Conservation (phyloP, 345 rosid species). For the Eucalyptus caleyi region DNA sequence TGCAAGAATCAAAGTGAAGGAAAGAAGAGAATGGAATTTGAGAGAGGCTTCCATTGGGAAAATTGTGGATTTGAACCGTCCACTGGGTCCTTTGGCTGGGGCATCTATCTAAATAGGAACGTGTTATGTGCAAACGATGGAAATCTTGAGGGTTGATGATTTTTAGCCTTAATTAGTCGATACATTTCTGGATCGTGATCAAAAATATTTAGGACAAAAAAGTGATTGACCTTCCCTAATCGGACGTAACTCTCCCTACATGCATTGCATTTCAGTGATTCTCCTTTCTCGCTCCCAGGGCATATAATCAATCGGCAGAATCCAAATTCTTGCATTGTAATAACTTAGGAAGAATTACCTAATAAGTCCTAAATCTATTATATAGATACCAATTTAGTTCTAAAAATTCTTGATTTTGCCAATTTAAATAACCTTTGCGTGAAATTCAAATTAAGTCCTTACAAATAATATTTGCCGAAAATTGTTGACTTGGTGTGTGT, state of each 20-base stretch:
- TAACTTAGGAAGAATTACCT: neutral
- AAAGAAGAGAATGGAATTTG: neutral
- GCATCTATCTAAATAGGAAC: neutral
- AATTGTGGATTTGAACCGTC: neutral
- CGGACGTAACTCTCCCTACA: neutral
- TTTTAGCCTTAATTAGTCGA: neutral
- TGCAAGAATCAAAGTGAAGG: neutral
- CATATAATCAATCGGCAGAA: neutral
- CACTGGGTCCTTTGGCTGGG: neutral
- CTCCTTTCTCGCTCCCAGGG: neutral
- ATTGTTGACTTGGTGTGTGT: neutral
- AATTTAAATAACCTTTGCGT: neutral
- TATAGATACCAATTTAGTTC: too few relatives aligned
- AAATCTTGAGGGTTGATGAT: neutral
- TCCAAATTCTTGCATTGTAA: neutral
- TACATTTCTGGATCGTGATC: neutral
- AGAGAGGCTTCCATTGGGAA: neutral
- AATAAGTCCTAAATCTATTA: neutral
- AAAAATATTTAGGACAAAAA: neutral
- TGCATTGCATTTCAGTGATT: neutral
- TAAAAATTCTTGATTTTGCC: too few relatives aligned
- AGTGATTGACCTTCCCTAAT: neutral
- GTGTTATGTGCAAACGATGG: neutral
- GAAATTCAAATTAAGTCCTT: neutral
- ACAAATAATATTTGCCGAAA: too few relatives aligned